Evolutionary conservation across 164 flowering plant genomes (phyloP), one percentile per base, ranked within the genome.

Genomic region (Vitis amurensis): DNA sequence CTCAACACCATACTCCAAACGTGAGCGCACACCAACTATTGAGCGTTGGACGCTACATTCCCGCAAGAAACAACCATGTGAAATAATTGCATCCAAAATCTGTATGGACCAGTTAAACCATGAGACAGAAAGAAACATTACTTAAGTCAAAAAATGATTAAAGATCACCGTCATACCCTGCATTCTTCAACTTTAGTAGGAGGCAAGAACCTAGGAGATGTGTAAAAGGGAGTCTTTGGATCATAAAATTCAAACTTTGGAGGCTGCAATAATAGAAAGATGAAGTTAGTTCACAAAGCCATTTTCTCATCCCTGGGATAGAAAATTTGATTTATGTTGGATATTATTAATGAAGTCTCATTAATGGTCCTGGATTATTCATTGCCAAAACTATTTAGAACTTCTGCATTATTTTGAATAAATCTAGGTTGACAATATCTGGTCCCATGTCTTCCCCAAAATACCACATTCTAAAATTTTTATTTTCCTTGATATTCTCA

Each of bases 11-110:
- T 73, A 65, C 79, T 94, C 99, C 47, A 94, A 79, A 64, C 98
- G 97, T 53, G 99, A 91, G 3, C 99, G 85, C 3, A 94, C 78
- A 55, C 99, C 99, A 48, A 94, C 97, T 11, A 94, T 76, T 29
- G 98, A 91, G 78, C 85, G 90, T 73, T 89, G 75, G 55, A 94
- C 76, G 11, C 87, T 90, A 73, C 97, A 92, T 77, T 91, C 99
- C 29, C 86, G 79, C 82, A 95, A 75, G 84, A 95, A 95, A 82
- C 99, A 95, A 53, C 99, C 99, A 61, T 93, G 99, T 29, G 99
- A 95, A 53, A 95, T 79, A 68, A 95, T 93, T 52, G 99, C 85
- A 77, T 93, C 89, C 8, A 82, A 37, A 63, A 95, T 89, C 99
- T 95, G 89, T 80, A 81, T 57, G 8, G 73, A 68, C 10, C 55